phyloP scores from a whole-genome alignment of 176 grass and related monocot genomes.

The Avena eriantha region DNA sequence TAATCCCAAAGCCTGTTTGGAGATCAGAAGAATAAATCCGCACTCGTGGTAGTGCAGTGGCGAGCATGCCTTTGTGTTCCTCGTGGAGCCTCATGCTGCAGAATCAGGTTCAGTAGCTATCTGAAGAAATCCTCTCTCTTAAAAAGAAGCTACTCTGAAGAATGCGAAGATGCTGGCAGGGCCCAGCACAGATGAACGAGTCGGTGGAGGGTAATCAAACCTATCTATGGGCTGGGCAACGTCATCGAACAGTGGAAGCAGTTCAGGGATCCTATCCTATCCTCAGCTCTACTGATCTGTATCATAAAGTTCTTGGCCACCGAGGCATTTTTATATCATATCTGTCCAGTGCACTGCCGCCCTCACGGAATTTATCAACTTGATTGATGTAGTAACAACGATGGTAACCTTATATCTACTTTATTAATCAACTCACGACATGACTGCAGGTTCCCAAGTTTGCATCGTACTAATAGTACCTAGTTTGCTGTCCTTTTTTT shows the following conservation, averaged over 20 bases:
- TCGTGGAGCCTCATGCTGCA: constrained; percentile 8
- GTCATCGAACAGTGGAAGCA: constrained; percentile 19
- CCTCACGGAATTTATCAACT: neutral
- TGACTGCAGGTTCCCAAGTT: neutral
- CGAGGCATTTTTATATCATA: constrained; percentile 25
- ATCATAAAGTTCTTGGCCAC: constrained; percentile 23
- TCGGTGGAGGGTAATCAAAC: neutral
- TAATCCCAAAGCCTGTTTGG: neutral
- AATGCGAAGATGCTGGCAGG: neutral
- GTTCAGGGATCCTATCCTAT: constrained; percentile 15
- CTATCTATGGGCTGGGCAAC: neutral
- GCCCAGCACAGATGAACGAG: neutral
- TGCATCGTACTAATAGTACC: neutral
- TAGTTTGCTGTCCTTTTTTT: neutral
- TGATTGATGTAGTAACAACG: neutral
- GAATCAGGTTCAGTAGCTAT: constrained; percentile 14
- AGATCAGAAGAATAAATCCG: neutral
- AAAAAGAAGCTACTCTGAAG: neutral
- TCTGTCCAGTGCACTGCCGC: constrained; percentile 7
- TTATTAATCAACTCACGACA: neutral
- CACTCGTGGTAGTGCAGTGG: neutral
- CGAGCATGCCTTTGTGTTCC: neutral
- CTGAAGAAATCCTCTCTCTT: neutral
- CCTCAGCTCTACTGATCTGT: constrained; percentile 15
- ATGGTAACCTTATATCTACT: constrained; percentile 27